These are phyloP conservation scores for Fennellomyces sp. DNA, from an alignment of 371 early-diverging fungal genomes.

Conservation along the genomic window DNA sequence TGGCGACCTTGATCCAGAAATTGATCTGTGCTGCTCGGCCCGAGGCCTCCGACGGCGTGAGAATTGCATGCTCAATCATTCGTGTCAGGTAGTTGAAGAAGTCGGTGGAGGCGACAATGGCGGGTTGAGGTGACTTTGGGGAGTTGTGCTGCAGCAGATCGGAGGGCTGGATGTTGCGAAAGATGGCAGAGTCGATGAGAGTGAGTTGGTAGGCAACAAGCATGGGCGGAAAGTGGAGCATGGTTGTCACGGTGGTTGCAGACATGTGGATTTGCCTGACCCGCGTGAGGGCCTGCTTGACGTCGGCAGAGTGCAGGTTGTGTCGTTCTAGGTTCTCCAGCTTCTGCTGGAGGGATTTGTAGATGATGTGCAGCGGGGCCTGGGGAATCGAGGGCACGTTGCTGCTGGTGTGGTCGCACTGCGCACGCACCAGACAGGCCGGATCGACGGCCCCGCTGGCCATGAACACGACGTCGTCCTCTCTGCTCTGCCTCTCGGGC, in stretches of 20 bases:
- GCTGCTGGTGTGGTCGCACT: slow-evolving; percentile 7
- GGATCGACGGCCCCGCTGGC: slow-evolving; percentile 25
- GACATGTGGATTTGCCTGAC: slow-evolving; percentile 50
- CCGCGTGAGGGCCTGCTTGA: slow-evolving; percentile 41
- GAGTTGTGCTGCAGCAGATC: slow-evolving; percentile 66
- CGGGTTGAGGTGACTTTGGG: slow-evolving; percentile 63
- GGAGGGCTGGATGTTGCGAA: slow-evolving; percentile 62
- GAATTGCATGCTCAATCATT: slow-evolving; percentile 71
- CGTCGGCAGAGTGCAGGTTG: slow-evolving; percentile 20
- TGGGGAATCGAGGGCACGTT: slow-evolving; percentile 38
- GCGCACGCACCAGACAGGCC: slow-evolving; percentile 18
- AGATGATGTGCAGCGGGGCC: slow-evolving; percentile 32
- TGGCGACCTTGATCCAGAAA: slow-evolving; percentile 77
- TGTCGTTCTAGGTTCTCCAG: slow-evolving; percentile 21
- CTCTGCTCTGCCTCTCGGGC: neutral
- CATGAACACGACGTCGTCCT: slow-evolving; percentile 14
- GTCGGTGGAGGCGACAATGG: slow-evolving; percentile 74
- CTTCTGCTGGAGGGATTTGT: slow-evolving; percentile 30
- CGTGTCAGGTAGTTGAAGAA: slow-evolving; percentile 85
- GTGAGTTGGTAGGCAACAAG: slow-evolving; percentile 76
- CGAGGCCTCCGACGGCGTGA: slow-evolving; percentile 62
- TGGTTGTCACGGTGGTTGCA: slow-evolving; percentile 55
- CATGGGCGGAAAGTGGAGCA: slow-evolving; percentile 68
- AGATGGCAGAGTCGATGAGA: slow-evolving; percentile 72
- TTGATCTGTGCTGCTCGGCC: slow-evolving; percentile 67